A percentile compares a stretch with the other conserved stretches of the same genome.
Conservation (phyloP, 257 asterid species). For the Verbascum thapsus region DNA sequence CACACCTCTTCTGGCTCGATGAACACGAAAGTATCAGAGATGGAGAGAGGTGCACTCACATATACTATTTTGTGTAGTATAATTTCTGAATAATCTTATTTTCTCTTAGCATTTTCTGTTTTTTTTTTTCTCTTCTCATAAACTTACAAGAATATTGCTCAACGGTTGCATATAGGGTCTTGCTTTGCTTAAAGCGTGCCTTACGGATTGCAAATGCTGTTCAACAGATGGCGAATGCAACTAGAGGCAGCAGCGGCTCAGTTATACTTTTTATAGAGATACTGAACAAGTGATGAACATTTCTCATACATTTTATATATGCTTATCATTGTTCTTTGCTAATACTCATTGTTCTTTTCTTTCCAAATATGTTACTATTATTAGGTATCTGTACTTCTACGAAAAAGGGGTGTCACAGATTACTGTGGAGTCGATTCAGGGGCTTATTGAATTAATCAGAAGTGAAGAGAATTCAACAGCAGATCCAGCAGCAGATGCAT, state of each 20-base stretch:
- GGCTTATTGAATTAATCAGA: slow-evolving; percentile 80
- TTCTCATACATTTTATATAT: slow-evolving; percentile 24
- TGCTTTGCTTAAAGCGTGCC: slow-evolving; percentile 97
- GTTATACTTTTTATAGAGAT: slow-evolving; percentile 84
- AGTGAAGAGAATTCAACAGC: slow-evolving; percentile 61
- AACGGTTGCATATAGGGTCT: slow-evolving; percentile 56
- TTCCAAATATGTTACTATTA: slow-evolving; percentile 1
- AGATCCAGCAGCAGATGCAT: slow-evolving; percentile 81
- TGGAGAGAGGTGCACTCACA: slow-evolving; percentile 79
- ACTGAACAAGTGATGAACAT: slow-evolving; percentile 70
- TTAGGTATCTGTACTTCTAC: slow-evolving; percentile 95
- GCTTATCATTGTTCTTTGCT: slow-evolving; percentile 2
- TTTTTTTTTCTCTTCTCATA: neutral
- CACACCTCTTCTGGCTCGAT: slow-evolving; percentile 97
- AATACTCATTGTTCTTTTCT: neutral
- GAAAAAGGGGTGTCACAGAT: slow-evolving; percentile 89
- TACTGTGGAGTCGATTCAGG: slow-evolving; percentile 76
- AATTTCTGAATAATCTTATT: slow-evolving; percentile 6
- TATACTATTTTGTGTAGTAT: too few species aligned
- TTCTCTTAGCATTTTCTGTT: neutral
- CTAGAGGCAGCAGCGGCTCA: slow-evolving; percentile 88
- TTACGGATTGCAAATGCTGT: slow-evolving; percentile 92
- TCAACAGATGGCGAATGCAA: slow-evolving; percentile 93
- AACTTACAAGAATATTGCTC: slow-evolving; percentile 13
- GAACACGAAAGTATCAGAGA: slow-evolving; percentile 84